Evolutionary conservation across 78 protist species (phyloP).

Genomic region (Polysphondylium violaceum): DNA sequence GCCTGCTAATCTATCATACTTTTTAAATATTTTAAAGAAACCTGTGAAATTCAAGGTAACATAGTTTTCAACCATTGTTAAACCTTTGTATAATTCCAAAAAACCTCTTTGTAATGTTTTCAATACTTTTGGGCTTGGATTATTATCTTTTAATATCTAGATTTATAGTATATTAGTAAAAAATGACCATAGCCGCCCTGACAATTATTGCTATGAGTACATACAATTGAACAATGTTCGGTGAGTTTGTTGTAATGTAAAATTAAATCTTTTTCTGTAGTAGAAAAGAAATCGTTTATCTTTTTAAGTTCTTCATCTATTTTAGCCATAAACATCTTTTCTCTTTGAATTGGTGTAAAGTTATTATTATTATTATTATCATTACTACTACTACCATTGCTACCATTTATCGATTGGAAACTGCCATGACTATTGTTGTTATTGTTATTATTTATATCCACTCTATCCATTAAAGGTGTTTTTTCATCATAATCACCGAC

Average conservation of each 20-base stretch:
- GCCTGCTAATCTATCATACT: constrained; percentile 40
- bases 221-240: constrained; percentile 56
- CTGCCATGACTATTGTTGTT: not conserved
- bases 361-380: not conserved
- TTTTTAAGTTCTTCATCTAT: constrained; percentile 49
- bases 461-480: constrained; percentile 17
- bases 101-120: constrained; percentile 68
- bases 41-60: constrained; percentile 59
- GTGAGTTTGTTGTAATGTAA: constrained; percentile 71
- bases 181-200: not conserved
- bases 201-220: not conserved
- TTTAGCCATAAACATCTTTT: constrained; percentile 31
- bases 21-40: constrained; percentile 44
- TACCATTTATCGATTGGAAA: not conserved
- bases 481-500: not conserved
- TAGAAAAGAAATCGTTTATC: constrained; percentile 33
- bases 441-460: not conserved
- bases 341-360: constrained; percentile 11
- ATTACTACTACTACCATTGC: not conserved
- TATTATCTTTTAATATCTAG: constrained; percentile 56
- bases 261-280: constrained; percentile 59
- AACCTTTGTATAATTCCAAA: constrained; percentile 54
- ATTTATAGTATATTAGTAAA: not conserved
- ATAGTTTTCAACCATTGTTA: constrained; percentile 70
- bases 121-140: constrained; percentile 72